Evolutionary conservation across 2,329 filamentous ascomycete genomes (phyloP), one percentile per base, ranked within the genome.

Genomic region (Rhynchosporium secalis): DNA sequence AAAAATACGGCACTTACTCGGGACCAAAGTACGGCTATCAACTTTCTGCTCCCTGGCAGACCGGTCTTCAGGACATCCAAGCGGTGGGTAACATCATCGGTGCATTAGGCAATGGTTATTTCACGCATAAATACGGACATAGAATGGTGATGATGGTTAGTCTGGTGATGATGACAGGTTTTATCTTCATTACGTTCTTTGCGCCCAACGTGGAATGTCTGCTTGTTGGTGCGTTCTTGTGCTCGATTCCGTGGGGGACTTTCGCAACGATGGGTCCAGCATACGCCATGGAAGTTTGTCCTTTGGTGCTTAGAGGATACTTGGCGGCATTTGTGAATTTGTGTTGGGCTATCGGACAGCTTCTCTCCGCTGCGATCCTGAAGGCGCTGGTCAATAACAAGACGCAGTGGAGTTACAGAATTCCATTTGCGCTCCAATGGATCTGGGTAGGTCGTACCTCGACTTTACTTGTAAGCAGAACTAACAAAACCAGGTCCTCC

Each of bases 161-260:
- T 64, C 73, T 81, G 13, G 62, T 76, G 20, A 65, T 78, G 46
- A 73, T 81, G 63, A 75, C 73, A 26, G 77, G 75, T 3, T 79
- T 78, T 70, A 79, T 79, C 36, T 75, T 79, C 31, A 77, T 82
- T 57, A 78, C 79, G 61, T 81, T 82, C 73, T 81, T 79, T 4
- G 79, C 79, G 1, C 73, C 75, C 46, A 79, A 76, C 43, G 75
- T 81, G 28, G 74, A 77, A 62, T 70, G 77, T n/a, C 70, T 82
- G 20, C 73, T 80, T 2, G 78, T 77, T 1, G 79, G 77, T 36
- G 77, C 81, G 66, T 78, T 81, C 33, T 72, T 81, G 7, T 79
- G 77, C 59, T 77, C 79, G 48, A 75, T 82, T 52, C 79, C 80
- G 1, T 81, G 80, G 79, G 79, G 79, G 45, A 60, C 66, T 75